Evolutionary conservation across 2,329 filamentous ascomycete genomes (phyloP).

Genomic region (Ascocoryne sarcoides): DNA sequence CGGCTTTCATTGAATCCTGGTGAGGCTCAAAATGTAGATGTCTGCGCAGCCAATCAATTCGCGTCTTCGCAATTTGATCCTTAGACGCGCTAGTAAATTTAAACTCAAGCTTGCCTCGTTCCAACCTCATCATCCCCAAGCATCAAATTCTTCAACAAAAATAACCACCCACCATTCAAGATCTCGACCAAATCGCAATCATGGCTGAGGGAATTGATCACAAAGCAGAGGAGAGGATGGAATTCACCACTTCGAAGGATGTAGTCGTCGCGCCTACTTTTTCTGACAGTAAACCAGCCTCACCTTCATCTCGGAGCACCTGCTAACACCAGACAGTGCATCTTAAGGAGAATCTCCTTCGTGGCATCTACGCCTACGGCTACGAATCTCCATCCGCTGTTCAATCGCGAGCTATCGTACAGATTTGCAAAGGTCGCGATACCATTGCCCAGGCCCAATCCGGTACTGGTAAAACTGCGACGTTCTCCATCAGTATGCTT

Average conservation of each 20-base stretch:
- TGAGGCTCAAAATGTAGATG: neutral
- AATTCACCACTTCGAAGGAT: conserved; percentile 97
- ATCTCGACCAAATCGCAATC: conserved; percentile 34
- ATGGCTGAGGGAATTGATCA: conserved; percentile 92
- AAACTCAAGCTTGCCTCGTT: conserved; percentile 10
- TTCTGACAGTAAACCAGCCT: conserved; percentile 51
- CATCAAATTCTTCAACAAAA: conserved; percentile 1
- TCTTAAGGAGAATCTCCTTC: conserved; percentile 71
- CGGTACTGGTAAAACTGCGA: conserved; percentile 93
- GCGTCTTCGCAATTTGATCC: conserved; percentile 2
- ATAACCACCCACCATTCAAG: conserved; percentile 4
- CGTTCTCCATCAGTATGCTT: conserved; percentile 92
- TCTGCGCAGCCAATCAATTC: conserved; percentile 20
- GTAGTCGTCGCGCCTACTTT: conserved; percentile 91
- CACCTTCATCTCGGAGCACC: no score
- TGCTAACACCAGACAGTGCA: conserved; percentile 47
- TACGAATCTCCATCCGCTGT: conserved; percentile 98
- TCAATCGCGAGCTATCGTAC: conserved; percentile 95
- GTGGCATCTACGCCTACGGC: conserved; percentile 95
- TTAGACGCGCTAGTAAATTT: conserved; percentile 12
- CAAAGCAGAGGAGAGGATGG: conserved; percentile 91
- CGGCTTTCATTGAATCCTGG: neutral
- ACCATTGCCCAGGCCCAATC: conserved; percentile 98
- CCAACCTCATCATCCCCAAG: conserved; percentile 3
- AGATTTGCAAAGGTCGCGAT: conserved; percentile 97